These are phyloP conservation scores for Nelumbo lutea DNA, from an alignment of 164 flowering plant genomes.

Conservation along the genomic window DNA sequence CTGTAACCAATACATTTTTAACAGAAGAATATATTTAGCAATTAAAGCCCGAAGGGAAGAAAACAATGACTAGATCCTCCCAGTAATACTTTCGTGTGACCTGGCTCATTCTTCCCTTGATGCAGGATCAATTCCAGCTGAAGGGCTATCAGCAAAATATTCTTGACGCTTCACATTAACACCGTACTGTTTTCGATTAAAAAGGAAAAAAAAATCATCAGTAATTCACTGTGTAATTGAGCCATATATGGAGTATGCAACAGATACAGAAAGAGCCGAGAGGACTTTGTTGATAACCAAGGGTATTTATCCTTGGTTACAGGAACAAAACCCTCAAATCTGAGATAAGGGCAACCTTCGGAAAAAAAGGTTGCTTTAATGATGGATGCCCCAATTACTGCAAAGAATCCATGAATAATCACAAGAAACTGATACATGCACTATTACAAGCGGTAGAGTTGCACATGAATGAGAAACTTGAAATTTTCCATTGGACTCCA, in stretches of 20 bases:
- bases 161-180: conserved; percentile 86
- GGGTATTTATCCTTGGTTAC: background rate
- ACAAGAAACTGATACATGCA: background rate
- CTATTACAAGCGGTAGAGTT: background rate
- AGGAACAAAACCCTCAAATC: background rate
- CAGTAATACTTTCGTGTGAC: background rate
- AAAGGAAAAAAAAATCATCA: background rate
- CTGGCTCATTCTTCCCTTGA: conserved; percentile 52
- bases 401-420: too few relatives aligned
- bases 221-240: too few relatives aligned
- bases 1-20: background rate
- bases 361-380: background rate
- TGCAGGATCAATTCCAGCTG: conserved; percentile 60
- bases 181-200: conserved; percentile 50
- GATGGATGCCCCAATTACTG: too few relatives aligned
- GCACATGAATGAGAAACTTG: background rate
- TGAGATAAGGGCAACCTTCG: background rate
- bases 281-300: background rate
- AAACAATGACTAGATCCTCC: background rate
- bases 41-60: background rate
- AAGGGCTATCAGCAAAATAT: conserved; percentile 86
- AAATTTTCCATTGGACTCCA: background rate
- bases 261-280: background rate
- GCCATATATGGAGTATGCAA: too few relatives aligned
- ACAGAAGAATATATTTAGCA: background rate